Percentiles rank a stretch among this genome's conserved stretches.
Evolutionary conservation across 768 basidiomycete genomes (phyloP).

Genomic region (Boletus tylopilopsis): DNA sequence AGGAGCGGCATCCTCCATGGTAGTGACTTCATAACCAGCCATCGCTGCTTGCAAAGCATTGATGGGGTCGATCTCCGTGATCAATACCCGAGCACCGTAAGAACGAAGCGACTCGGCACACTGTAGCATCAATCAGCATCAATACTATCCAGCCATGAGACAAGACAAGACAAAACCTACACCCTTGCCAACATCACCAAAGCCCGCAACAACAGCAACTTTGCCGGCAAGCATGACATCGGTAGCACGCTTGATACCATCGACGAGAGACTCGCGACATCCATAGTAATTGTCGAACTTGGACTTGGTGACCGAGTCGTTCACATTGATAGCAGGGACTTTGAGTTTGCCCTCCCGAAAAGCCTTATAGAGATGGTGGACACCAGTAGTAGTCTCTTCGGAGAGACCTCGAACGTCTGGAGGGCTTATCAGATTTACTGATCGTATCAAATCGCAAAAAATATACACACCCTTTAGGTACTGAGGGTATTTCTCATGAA

Average conservation of each 20-base stretch:
- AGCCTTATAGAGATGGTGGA: slow-evolving; percentile 98
- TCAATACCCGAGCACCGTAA: slow-evolving; percentile 94
- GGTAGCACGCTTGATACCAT: slow-evolving; percentile 99
- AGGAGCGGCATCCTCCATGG: slow-evolving; percentile 96
- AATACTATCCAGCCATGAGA: background rate
- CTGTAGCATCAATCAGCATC: slow-evolving; percentile 37
- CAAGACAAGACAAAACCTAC: slow-evolving; percentile 51
- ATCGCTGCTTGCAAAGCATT: slow-evolving; percentile 99
- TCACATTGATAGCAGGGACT: slow-evolving; percentile 99
- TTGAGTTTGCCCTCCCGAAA: slow-evolving; percentile 95
- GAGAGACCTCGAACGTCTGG: slow-evolving; percentile 89
- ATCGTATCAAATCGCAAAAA: background rate
- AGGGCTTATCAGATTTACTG: background rate
- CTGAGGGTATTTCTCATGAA: slow-evolving; percentile 96
- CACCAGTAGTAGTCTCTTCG: slow-evolving; percentile 99
- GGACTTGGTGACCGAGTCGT: slow-evolving; percentile 99
- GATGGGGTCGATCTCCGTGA: slow-evolving; percentile 99
- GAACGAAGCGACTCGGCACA: slow-evolving; percentile 96
- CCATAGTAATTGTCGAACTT: slow-evolving; percentile 99
- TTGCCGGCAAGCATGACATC: slow-evolving; percentile 99
- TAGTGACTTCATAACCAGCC: slow-evolving; percentile 98
- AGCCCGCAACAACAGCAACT: slow-evolving; percentile 98
- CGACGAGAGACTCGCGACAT: slow-evolving; percentile 98
- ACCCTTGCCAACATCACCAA: slow-evolving; percentile 98
- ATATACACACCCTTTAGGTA: slow-evolving; percentile 62